phyloP scores from a whole-genome alignment of 164 flowering plant species.

The Magnolia kwangsiensis region DNA sequence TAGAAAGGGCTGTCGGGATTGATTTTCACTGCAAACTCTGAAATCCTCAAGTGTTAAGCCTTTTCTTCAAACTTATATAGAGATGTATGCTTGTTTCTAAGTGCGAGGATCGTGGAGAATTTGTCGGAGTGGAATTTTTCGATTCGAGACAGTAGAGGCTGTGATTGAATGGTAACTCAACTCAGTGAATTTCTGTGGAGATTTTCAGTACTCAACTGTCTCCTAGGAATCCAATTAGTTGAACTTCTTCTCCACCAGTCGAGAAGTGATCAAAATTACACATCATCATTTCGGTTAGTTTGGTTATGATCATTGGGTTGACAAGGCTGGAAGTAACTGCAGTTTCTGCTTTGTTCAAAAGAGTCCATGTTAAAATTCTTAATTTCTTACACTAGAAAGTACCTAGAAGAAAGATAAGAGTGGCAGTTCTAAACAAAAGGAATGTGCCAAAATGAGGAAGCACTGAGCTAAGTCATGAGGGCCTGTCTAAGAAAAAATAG shows the following conservation, averaged over 20 bases:
- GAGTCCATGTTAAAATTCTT: background rate
- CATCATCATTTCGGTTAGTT: background rate
- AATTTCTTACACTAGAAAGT: background rate
- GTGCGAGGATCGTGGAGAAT: background rate
- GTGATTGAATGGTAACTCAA: background rate
- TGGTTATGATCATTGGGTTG: background rate
- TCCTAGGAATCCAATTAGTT: background rate
- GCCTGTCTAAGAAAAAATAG: no score
- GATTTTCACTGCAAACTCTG: background rate
- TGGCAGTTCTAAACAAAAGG: background rate
- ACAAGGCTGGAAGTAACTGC: background rate
- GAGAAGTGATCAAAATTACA: background rate
- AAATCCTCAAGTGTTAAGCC: background rate
- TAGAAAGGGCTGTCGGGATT: background rate
- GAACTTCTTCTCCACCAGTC: background rate
- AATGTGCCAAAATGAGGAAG: background rate
- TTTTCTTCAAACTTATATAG: background rate
- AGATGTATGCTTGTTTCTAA: background rate
- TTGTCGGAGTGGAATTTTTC: background rate
- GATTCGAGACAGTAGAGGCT: background rate
- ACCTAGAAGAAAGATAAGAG: background rate
- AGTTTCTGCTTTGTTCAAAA: no score
- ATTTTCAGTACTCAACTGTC: background rate
- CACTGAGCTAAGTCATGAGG: background rate
- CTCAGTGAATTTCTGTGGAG: background rate